Base-by-base conservation (phyloP, 805 yeast genomes). In the Candida ascalaphidarum region DNA sequence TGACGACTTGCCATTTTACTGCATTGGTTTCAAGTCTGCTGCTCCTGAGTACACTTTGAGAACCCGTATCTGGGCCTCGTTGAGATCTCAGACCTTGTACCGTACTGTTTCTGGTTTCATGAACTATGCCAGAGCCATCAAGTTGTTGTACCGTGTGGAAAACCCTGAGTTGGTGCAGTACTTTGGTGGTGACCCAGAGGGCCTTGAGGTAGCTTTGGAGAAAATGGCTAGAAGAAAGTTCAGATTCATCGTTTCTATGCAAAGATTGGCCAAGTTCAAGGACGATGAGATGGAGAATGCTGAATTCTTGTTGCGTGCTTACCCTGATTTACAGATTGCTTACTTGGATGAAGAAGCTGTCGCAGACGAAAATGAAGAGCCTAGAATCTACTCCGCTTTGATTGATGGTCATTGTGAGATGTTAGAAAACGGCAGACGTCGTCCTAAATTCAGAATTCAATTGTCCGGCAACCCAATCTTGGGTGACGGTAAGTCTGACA, bases 171-270 rank as follows among this genome's bases (percentile, higher is more conserved):
- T 85, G 55, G 94, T 88, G 36, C 96, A 92, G 68, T 85, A 88
- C 86, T 89, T 88, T 54, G 97, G 96, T 45, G 97, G 97, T 46
- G 94, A 89, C 55, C 94, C 96, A 35, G 97, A 89, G 64, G 94
- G 95, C 46, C 71, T 77, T 40, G 97, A 92, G 67, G 76, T 86
- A 60, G 97, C 94, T 58, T 76, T 89, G 42, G 96, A 89, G 48
- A 66, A 76, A 25, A 78, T 83, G 82, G 86, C 94, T 10, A 68
- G 79, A 59, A 71, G 94, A 55, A 84, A 84, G 54, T 84, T 84
- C 64, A 74, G 75, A 47, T 71, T 82, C 41, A 65, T 83, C 41
- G 86, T 82, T 33, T 78, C 94, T 16, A 82, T 84, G 94, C 95
- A 84, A 65, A 71, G 88, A 60, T 71, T 79, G 49, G 68, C 79